These are phyloP conservation scores for Hylodesmum podocarpum DNA, from an alignment of 306 rosid genomes.

Conservation along the genomic window DNA sequence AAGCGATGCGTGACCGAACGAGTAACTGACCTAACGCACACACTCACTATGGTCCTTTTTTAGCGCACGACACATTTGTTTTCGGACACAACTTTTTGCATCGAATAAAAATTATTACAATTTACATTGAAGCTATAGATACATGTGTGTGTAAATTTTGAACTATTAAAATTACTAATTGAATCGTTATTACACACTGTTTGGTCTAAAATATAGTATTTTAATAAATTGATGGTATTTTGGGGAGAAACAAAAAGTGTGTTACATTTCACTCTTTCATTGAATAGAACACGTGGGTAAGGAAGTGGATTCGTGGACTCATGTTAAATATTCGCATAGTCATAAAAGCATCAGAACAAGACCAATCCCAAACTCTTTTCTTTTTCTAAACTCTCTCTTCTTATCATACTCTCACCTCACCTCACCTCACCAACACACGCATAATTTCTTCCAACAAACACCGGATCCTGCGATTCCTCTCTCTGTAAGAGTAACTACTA, in stretches of 20 bases:
- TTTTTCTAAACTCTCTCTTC: neutral
- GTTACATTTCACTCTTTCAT: neutral
- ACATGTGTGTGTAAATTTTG: too few species aligned
- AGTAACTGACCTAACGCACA: constrained; percentile 23
- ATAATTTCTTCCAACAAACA: neutral
- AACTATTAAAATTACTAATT: too few species aligned
- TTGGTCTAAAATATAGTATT: too few species aligned
- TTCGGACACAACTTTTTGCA: too few species aligned
- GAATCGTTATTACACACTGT: too few species aligned
- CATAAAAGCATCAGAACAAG: neutral
- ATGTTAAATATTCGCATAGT: neutral
- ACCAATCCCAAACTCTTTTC: neutral
- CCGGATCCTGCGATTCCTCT: constrained; percentile 29
- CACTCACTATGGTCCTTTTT: neutral
- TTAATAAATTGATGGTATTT: neutral
- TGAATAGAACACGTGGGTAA: constrained; percentile 39
- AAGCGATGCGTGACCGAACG: constrained; percentile 11
- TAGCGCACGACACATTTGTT: too few species aligned
- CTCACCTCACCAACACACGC: neutral
- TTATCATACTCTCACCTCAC: neutral
- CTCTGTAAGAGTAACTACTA: constrained; percentile 37
- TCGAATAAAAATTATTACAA: too few species aligned
- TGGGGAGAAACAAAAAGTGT: neutral
- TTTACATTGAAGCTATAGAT: too few species aligned
- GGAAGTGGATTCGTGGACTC: constrained; percentile 32